phyloP scores from a whole-genome alignment of 139 green algal species.

The Haematococcus lacustris region DNA sequence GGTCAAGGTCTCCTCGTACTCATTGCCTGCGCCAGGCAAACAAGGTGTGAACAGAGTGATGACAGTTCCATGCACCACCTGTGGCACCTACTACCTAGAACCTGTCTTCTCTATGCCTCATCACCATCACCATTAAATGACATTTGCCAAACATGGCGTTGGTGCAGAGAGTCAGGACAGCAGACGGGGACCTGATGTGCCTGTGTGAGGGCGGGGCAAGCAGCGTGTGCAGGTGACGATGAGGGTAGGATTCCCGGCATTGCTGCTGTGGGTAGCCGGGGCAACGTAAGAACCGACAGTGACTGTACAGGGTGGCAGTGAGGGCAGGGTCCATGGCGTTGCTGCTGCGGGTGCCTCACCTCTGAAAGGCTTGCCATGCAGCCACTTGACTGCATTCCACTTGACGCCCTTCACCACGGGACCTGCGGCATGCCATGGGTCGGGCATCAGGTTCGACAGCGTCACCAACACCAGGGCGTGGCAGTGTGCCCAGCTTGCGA shows the following conservation, averaged over 20 bases:
- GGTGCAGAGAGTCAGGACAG: too few species aligned
- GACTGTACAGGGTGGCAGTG: background rate
- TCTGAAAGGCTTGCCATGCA: background rate
- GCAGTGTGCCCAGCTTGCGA: too few species aligned
- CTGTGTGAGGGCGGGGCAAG: background rate
- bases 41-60: background rate
- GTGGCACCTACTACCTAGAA: background rate
- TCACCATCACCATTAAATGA: background rate
- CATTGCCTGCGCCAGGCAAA: slow-evolving; percentile 3
- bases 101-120: background rate
- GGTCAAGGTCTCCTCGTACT: slow-evolving; percentile 3
- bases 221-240: background rate
- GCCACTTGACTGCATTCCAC: slow-evolving; percentile 8
- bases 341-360: background rate
- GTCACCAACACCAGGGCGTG: too few species aligned
- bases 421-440: too few species aligned
- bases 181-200: background rate
- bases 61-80: background rate
- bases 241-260: background rate
- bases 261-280: too few species aligned
- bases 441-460: too few species aligned
- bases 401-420: slow-evolving; percentile 6
- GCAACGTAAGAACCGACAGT: background rate
- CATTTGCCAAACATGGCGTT: background rate
- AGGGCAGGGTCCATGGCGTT: background rate